A percentile compares a stretch with the other conserved stretches of the same genome.
Conservation (phyloP, 2,329 filamentous ascomycete species). For the Fusarium xylarioides region DNA sequence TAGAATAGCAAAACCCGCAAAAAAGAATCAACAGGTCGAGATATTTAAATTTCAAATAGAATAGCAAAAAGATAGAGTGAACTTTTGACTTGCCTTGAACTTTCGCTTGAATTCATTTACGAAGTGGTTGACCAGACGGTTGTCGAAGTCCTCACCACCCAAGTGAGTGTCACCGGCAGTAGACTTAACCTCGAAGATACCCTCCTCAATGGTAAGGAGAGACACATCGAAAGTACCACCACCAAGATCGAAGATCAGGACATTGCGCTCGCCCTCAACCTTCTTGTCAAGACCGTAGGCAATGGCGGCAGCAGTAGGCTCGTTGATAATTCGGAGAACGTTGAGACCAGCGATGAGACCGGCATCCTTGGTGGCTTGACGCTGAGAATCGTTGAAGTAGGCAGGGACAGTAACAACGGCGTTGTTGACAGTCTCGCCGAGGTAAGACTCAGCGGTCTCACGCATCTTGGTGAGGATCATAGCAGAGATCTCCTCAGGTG, state of each 20-base stretch:
- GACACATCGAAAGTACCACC: slow-evolving; percentile 99
- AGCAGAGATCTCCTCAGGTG: slow-evolving; percentile 97
- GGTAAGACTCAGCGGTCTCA: slow-evolving; percentile 96
- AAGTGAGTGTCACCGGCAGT: slow-evolving; percentile 97
- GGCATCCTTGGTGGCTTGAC: slow-evolving; percentile 98
- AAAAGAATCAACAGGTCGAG: too few relatives aligned
- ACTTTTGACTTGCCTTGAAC: too few relatives aligned
- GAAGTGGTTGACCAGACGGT: slow-evolving; percentile 94
- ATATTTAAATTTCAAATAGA: too few relatives aligned
- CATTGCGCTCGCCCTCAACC: slow-evolving; percentile 97
- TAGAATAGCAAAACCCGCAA: too few relatives aligned
- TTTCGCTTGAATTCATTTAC: slow-evolving; percentile 89
- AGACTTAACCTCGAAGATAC: slow-evolving; percentile 99
- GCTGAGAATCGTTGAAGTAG: slow-evolving; percentile 99
- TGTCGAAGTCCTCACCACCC: slow-evolving; percentile 96
- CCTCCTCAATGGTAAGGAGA: slow-evolving; percentile 97
- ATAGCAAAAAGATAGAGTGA: too few relatives aligned
- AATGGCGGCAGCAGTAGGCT: slow-evolving; percentile 97
- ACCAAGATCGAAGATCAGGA: slow-evolving; percentile 99
- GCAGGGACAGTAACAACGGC: slow-evolving; percentile 98
- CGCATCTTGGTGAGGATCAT: slow-evolving; percentile 97
- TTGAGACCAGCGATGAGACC: slow-evolving; percentile 97
- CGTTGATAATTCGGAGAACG: slow-evolving; percentile 99
- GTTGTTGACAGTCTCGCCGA: slow-evolving; percentile 99
- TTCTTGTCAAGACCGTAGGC: slow-evolving; percentile 98